phyloP scores from a whole-genome alignment of 192 early-diverging fungal genomes.

The Backusella sp. region DNA sequence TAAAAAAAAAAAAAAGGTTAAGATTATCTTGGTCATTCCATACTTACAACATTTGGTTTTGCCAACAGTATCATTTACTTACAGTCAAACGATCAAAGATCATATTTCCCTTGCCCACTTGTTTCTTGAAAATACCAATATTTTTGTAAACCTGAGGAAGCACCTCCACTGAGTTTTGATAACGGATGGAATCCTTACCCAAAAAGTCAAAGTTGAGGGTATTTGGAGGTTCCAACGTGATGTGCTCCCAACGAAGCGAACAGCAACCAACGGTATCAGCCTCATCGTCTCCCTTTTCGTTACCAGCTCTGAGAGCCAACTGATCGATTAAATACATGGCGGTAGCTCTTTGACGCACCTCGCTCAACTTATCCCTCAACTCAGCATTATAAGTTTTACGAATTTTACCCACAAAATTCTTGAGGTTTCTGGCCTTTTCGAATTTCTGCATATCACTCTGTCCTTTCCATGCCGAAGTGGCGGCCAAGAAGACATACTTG shows the following conservation, averaged over 20 bases:
- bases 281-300: slow-evolving; percentile 97
- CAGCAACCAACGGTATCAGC: slow-evolving; percentile 99
- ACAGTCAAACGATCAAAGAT: slow-evolving; percentile 93
- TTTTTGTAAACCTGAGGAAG: slow-evolving; percentile 94
- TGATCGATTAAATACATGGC: slow-evolving; percentile 96
- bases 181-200: slow-evolving; percentile 98
- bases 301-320: slow-evolving; percentile 93
- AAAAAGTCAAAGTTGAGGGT: slow-evolving; percentile 92
- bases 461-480: slow-evolving; percentile 91
- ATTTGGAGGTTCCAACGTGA: slow-evolving; percentile 80
- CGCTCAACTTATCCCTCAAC: slow-evolving; percentile 78
- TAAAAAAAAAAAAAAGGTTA: not conserved
- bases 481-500: slow-evolving; percentile 96
- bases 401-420: slow-evolving; percentile 68
- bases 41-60: not conserved
- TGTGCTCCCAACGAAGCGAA: slow-evolving; percentile 91
- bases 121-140: slow-evolving; percentile 82
- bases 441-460: slow-evolving; percentile 96
- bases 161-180: slow-evolving; percentile 81
- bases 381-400: slow-evolving; percentile 77
- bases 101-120: slow-evolving; percentile 73
- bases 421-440: slow-evolving; percentile 86
- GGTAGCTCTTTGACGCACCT: slow-evolving; percentile 85
- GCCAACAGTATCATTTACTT: slow-evolving; percentile 17
- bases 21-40: not conserved